phyloP scores from a whole-genome alignment of 257 asterid species.

The Fraxinus quadrangulata region DNA sequence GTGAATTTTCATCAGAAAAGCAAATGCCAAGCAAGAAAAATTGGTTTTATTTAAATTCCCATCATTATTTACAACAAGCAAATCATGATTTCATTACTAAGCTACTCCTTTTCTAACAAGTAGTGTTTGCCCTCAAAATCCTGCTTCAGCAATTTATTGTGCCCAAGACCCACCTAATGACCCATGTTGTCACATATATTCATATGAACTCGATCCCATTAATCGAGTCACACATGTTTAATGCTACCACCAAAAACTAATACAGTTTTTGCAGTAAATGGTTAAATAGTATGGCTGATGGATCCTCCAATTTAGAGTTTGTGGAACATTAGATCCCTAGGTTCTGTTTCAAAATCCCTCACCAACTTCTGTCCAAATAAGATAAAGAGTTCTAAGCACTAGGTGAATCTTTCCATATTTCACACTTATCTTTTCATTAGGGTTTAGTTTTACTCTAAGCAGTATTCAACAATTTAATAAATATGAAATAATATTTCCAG shows the following conservation, averaged over 20 bases:
- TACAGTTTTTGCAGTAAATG: slow-evolving; percentile 17
- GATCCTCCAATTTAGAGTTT: slow-evolving; percentile 8
- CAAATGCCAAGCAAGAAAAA: slow-evolving; percentile 10
- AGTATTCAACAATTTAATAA: not conserved
- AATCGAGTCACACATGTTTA: not conserved
- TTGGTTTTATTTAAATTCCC: slow-evolving; percentile 8
- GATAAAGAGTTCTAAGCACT: not conserved
- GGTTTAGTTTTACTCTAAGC: not conserved
- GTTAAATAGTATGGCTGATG: slow-evolving; percentile 12
- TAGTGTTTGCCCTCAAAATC: slow-evolving; percentile 9
- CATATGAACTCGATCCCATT: not conserved
- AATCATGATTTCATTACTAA: slow-evolving; percentile 16
- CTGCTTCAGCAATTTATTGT: slow-evolving; percentile 20
- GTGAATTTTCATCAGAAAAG: slow-evolving; percentile 32
- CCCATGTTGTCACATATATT: slow-evolving; percentile 7
- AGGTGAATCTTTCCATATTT: slow-evolving; percentile 1
- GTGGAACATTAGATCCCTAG: too few species aligned
- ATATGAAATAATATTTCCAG: not conserved
- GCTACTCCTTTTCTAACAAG: slow-evolving; percentile 20
- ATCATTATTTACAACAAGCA: slow-evolving; percentile 18
- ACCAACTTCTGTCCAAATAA: slow-evolving; percentile 8
- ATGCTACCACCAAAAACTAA: slow-evolving; percentile 13
- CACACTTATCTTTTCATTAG: slow-evolving; percentile 1
- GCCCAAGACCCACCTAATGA: slow-evolving; percentile 12
- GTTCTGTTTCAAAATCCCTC: slow-evolving; percentile 1